phyloP scores from a whole-genome alignment of 495 filamentous ascomycete genomes.

The Tuber calosporum region DNA sequence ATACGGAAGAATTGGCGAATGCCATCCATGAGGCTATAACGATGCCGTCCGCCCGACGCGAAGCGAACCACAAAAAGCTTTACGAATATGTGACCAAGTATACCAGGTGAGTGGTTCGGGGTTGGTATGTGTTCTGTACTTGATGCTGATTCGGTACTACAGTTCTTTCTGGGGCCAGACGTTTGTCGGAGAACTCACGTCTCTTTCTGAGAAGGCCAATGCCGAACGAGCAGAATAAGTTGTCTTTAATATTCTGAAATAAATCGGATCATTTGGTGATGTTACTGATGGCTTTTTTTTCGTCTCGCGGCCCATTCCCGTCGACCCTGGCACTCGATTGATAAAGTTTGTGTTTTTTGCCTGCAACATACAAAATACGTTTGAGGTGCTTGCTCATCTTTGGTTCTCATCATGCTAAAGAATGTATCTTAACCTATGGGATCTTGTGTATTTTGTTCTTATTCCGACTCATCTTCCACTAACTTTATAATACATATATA shows the following conservation, averaged over 20 bases:
- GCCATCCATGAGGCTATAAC: slow-evolving; percentile 78
- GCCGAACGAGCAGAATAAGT: neutral
- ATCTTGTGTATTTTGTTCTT: neutral
- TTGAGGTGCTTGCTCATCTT: neutral
- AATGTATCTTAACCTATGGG: neutral
- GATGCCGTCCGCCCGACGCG: slow-evolving; percentile 74
- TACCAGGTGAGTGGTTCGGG: slow-evolving; percentile 53
- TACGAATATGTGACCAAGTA: slow-evolving; percentile 81
- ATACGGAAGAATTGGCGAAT: slow-evolving; percentile 77
- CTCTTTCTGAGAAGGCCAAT: slow-evolving; percentile 54
- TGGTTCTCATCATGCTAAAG: neutral
- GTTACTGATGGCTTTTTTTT: neutral
- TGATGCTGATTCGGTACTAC: slow-evolving; percentile 18
- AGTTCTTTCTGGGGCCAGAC: slow-evolving; percentile 97
- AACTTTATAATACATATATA: too few species aligned
- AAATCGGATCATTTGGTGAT: neutral
- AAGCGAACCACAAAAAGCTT: slow-evolving; percentile 71
- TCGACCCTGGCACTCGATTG: neutral
- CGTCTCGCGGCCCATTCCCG: neutral
- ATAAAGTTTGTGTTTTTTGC: neutral
- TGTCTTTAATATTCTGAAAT: neutral
- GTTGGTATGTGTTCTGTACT: neutral
- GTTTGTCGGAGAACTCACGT: slow-evolving; percentile 77
- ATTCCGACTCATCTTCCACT: neutral
- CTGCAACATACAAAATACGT: neutral